Evolutionary conservation across 2,329 filamentous ascomycete genomes (phyloP), one percentile per base, ranked within the genome.

Genomic region (Chaetomium olivaceum): DNA sequence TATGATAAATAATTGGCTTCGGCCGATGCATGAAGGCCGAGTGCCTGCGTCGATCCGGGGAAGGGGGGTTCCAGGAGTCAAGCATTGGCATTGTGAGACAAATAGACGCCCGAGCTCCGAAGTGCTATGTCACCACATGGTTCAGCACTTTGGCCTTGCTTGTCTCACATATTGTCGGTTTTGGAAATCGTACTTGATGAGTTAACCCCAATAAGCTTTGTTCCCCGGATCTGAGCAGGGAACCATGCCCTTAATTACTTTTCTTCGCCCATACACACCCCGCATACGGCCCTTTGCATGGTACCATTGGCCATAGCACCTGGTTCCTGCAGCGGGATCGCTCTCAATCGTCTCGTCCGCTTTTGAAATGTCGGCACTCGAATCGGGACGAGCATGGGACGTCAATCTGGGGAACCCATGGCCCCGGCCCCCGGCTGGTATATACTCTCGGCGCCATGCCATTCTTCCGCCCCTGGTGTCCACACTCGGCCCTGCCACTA

Each of bases 251-350:
- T 43, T 19, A 8, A n/a, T n/a, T 16, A 16, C 39, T 7, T n/a
- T 43, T 43, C 16, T 6, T 25, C 25, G 8, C 25, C 43, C 39
- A n/a, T 25, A 43, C 36, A 48, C 39, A 43, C 8, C 23, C 6
- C 19, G 6, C 39, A 16, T 16, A 5, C 36, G 5, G 9, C n/a
- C n/a, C 29, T 25, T 23, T 36, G 62, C 60, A 29, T 23, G 46
- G 67, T n/a, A 43, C 16, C 39, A 43, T 19, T 43, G 5, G 7
- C 39, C 16, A n/a, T 43, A 66, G 66, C 61, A 33, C 39, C 64
- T 48, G 29, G 66, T 64, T 64, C 46, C 57, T 48, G 21, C 66
- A 58, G 54, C 64, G 58, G 66, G 66, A 68, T 68, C 66, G 27
- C 36, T 63, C 33, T 19, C 52, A 33, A 8, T 63, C 60, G 66